Percentiles rank a stretch among this genome's conserved stretches.
These are phyloP conservation scores for Alternaria triticina DNA, from an alignment of 2,329 filamentous ascomycete species.

Conservation along the genomic window DNA sequence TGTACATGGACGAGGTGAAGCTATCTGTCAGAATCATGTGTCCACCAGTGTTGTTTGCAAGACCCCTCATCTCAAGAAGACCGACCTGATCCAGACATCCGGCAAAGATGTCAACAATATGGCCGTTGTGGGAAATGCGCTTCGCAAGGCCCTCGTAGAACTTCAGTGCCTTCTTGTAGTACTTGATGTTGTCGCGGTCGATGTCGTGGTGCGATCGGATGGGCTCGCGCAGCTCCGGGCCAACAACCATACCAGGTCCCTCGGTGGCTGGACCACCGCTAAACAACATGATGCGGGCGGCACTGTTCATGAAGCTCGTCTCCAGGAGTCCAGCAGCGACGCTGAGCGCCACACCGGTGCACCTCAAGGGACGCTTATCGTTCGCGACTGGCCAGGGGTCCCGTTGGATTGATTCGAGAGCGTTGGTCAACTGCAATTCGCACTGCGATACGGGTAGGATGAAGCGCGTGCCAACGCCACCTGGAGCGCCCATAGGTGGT, in stretches of 20 bases:
- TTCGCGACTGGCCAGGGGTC: constrained; percentile 97
- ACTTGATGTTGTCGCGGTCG: constrained; percentile 98
- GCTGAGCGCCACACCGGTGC: constrained; percentile 94
- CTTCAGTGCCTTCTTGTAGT: constrained; percentile 99
- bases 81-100: constrained; percentile 97
- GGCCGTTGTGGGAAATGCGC: constrained; percentile 92
- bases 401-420: constrained; percentile 91
- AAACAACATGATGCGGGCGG: constrained; percentile 96
- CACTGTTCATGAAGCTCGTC: constrained; percentile 93
- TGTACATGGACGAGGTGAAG: constrained; percentile 99
- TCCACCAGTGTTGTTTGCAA: constrained; percentile 93
- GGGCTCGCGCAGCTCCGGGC: constrained; percentile 91
- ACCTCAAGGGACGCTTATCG: constrained; percentile 87
- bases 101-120: constrained; percentile 97
- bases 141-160: constrained; percentile 97
- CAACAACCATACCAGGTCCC: constrained; percentile 95
- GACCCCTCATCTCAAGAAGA: constrained; percentile 95
- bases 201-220: constrained; percentile 99
- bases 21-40: constrained; percentile 99
- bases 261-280: constrained; percentile 94
- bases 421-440: constrained; percentile 96
- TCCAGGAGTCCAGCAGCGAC: constrained; percentile 93
- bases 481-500: constrained; percentile 66
- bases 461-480: constrained; percentile 86
- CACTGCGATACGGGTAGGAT: constrained; percentile 92